These are phyloP conservation scores for Thalassiosira exigua DNA, from an alignment of 352 stramenopile genomes.

Conservation along the genomic window DNA sequence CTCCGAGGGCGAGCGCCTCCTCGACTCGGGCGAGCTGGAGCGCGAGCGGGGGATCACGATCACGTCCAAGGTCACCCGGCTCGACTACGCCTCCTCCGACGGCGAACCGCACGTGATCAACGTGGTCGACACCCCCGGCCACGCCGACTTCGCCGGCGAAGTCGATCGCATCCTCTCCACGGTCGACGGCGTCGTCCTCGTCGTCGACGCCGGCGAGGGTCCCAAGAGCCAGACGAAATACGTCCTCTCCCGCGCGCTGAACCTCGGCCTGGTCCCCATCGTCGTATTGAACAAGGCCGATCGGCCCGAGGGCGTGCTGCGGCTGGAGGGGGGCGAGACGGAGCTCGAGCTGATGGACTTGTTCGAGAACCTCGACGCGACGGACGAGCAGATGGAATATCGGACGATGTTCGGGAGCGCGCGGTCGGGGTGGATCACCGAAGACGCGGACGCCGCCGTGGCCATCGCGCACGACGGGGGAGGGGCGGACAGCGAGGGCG, in stretches of 20 bases:
- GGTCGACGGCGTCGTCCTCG: conserved; percentile 96
- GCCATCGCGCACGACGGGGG: conserved; percentile 51
- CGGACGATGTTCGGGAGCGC: conserved; percentile 95
- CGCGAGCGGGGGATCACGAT: conserved; percentile 99
- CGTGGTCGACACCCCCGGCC: conserved; percentile 97
- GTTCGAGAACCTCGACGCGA: conserved; percentile 92
- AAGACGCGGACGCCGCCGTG: conserved; percentile 85
- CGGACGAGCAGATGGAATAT: conserved; percentile 97
- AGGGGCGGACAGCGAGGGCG: conserved; percentile 57
- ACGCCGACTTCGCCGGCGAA: conserved; percentile 98
- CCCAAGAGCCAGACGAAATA: conserved; percentile 99
- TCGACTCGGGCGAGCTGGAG: conserved; percentile 98
- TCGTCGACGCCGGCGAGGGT: conserved; percentile 97
- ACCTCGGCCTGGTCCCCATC: conserved; percentile 91
- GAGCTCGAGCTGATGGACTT: conserved; percentile 98
- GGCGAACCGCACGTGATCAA: conserved; percentile 89
- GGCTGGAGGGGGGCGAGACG: conserved; percentile 89
- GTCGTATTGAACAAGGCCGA: conserved; percentile 99
- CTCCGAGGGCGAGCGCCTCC: conserved; percentile 89
- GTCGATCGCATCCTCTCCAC: conserved; percentile 97
- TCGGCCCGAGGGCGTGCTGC: conserved; percentile 87
- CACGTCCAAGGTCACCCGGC: conserved; percentile 97
- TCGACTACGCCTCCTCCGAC: conserved; percentile 88
- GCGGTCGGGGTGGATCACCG: conserved; percentile 94
- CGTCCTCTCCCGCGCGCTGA: conserved; percentile 95